Evolutionary conservation across 148 eudicot genomes (phyloP).

Genomic region (Camellia lanceoleosa): DNA sequence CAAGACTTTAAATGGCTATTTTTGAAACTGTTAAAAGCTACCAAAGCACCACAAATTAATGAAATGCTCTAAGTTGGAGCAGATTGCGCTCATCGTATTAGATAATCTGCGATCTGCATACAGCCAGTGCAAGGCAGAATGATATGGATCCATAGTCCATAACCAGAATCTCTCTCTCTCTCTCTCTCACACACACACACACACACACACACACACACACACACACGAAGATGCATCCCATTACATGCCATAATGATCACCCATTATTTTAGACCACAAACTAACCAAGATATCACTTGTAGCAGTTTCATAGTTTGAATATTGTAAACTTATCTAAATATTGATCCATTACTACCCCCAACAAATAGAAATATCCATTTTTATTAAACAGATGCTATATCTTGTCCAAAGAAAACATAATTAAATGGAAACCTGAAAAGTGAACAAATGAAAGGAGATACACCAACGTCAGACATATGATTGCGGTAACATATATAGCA

Average conservation of each 20-base stretch:
- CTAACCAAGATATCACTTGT: background rate
- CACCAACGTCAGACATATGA: conserved; percentile 79
- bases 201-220: background rate
- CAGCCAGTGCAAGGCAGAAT: background rate
- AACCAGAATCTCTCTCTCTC: background rate
- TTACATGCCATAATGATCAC: conserved; percentile 1
- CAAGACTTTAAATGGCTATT: background rate
- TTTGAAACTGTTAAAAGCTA: background rate
- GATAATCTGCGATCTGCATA: background rate
- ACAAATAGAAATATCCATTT: background rate
- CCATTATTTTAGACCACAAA: conserved; percentile 3
- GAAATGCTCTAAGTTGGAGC: background rate
- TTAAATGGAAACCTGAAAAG: conserved; percentile 66
- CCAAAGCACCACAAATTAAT: background rate
- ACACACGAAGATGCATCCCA: background rate
- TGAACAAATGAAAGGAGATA: conserved; percentile 89
- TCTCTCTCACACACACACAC: background rate
- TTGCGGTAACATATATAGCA: conserved; percentile 53
- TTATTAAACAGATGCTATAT: background rate
- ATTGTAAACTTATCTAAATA: background rate
- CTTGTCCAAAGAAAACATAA: background rate
- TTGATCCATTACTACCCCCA: background rate
- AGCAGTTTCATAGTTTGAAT: background rate
- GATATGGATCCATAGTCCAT: background rate
- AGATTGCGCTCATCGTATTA: background rate